phyloP scores from a whole-genome alignment of 2,329 filamentous ascomycete genomes.

The Aspergillus pseudonomiae region DNA sequence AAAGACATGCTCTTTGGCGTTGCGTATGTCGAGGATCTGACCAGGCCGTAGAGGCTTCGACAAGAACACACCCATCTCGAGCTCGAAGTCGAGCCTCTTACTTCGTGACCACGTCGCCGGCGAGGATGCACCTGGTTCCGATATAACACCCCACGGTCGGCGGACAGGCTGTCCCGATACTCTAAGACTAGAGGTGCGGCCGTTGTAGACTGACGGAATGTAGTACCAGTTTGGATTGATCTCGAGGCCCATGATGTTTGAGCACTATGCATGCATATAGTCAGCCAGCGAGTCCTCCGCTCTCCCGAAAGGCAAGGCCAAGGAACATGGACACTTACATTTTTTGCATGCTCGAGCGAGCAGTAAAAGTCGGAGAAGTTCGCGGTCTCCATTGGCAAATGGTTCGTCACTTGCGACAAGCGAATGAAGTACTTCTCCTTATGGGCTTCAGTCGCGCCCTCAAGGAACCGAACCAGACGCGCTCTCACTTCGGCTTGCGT shows the following conservation, averaged over 20 bases:
- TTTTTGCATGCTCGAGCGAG: background rate
- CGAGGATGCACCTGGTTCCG: background rate
- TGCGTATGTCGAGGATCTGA: background rate
- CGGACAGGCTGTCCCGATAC: background rate
- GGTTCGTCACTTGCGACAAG: background rate
- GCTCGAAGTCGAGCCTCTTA: conserved; percentile 51
- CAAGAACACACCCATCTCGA: conserved; percentile 53
- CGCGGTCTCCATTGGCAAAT: background rate
- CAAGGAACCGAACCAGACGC: background rate
- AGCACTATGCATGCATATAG: background rate
- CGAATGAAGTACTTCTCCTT: background rate
- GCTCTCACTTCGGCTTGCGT: background rate
- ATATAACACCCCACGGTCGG: background rate
- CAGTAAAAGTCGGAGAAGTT: background rate
- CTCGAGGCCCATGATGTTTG: background rate
- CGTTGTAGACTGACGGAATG: background rate
- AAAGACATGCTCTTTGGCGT: conserved; percentile 30
- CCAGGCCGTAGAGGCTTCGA: conserved; percentile 42
- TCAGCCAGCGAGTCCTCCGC: background rate
- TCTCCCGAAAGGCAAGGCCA: background rate
- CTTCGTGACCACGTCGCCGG: conserved; percentile 38
- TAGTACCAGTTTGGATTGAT: background rate
- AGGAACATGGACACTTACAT: background rate
- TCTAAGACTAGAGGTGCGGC: background rate
- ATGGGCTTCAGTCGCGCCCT: background rate